A percentile compares a stretch with the other conserved stretches of the same genome.
Evolutionary conservation across 495 filamentous ascomycete genomes (phyloP).

Genomic region (Schizothecium vesticola): DNA sequence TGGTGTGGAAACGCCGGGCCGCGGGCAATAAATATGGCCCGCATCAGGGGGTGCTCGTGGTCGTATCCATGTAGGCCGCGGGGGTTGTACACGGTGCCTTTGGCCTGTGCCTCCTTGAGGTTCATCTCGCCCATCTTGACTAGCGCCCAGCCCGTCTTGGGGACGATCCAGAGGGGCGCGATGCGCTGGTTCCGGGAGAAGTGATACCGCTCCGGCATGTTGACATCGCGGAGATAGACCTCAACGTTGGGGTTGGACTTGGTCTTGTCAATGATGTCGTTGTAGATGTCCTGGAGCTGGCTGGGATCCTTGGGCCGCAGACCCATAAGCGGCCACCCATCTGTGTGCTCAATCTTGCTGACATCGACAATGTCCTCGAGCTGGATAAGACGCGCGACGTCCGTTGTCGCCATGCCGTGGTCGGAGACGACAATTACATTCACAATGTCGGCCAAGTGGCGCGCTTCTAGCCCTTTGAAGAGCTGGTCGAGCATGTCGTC

Average conservation of each 20-base stretch:
- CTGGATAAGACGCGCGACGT: constrained; percentile 75
- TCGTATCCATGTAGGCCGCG: constrained; percentile 86
- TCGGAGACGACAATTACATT: constrained; percentile 98
- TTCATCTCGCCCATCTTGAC: constrained; percentile 76
- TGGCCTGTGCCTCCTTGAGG: constrained; percentile 53
- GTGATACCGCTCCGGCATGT: constrained; percentile 87
- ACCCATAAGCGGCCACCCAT: constrained; percentile 92
- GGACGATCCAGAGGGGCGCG: constrained; percentile 87
- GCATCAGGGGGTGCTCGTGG: constrained; percentile 83
- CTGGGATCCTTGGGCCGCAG: constrained; percentile 66
- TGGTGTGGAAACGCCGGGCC: constrained; percentile 84
- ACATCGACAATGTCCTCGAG: constrained; percentile 86
- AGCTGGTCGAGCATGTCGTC: constrained; percentile 74
- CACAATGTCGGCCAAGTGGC: constrained; percentile 82
- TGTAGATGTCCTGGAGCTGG: constrained; percentile 52
- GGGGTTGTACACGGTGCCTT: constrained; percentile 63
- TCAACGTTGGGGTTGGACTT: constrained; percentile 64
- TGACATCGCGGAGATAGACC: constrained; percentile 69
- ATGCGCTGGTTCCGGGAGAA: constrained; percentile 82
- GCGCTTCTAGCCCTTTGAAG: constrained; percentile 67
- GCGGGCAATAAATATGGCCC: constrained; percentile 83
- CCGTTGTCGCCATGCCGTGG: constrained; percentile 95
- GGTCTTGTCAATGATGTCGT: constrained; percentile 44
- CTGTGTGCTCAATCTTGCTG: constrained; percentile 68
- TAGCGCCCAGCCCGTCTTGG: constrained; percentile 84